Conservation (phyloP, 2,329 filamentous ascomycete species). For the Sporothrix schenckii region DNA sequence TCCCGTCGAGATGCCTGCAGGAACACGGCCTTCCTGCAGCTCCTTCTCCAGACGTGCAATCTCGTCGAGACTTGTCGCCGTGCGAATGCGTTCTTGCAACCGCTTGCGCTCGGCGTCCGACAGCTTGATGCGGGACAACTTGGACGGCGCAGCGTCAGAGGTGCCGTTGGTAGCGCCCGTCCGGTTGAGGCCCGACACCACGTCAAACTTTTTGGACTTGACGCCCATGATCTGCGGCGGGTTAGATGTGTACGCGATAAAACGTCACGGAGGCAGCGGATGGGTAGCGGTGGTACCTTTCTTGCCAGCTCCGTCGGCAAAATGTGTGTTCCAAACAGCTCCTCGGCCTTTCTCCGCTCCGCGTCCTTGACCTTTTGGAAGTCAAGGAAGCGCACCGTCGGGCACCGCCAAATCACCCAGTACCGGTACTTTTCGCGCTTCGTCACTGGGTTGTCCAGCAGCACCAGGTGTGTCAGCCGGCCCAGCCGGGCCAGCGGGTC, state of each 20-base stretch:
- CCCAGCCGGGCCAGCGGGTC: constrained; percentile 73
- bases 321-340: constrained; percentile 79
- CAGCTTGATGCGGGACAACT: constrained; percentile 77
- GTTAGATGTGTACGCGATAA: background rate
- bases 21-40: constrained; percentile 83
- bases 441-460: constrained; percentile 86
- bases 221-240: constrained; percentile 70
- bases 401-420: constrained; percentile 87
- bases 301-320: constrained; percentile 79
- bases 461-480: constrained; percentile 74
- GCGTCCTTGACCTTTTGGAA: constrained; percentile 87
- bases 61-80: constrained; percentile 86
- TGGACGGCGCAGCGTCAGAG: constrained; percentile 54
- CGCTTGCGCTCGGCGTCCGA: constrained; percentile 86
- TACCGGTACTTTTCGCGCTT: constrained; percentile 95
- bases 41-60: constrained; percentile 90
- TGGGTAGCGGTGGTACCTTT: constrained; percentile 52
- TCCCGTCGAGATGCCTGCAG: constrained; percentile 63
- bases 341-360: constrained; percentile 73
- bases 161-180: constrained; percentile 37
- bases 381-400: constrained; percentile 85
- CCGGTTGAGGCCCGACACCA: constrained; percentile 50
- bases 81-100: constrained; percentile 83
- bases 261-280: background rate
- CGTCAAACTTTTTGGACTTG: constrained; percentile 76